These are phyloP conservation scores for Boletus vinaceobasis DNA, from an alignment of 768 basidiomycete genomes.

Conservation along the genomic window DNA sequence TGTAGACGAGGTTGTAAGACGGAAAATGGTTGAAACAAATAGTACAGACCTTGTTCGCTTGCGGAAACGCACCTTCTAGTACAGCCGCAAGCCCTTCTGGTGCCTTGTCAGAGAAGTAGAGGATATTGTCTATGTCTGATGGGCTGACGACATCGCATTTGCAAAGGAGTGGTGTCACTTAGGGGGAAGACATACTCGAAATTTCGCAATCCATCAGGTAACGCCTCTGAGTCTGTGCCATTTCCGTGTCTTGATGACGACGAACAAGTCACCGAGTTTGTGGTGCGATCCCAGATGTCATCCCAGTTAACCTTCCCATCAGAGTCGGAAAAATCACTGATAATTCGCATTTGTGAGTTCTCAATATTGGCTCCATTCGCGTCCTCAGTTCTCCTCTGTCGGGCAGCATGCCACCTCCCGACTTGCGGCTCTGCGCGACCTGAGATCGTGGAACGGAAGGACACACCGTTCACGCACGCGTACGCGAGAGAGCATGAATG, in stretches of 20 bases:
- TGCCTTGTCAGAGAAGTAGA: constrained; percentile 57
- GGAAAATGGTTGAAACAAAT: background rate
- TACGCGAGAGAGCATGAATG: constrained; percentile 61
- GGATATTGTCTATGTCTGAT: constrained; percentile 25
- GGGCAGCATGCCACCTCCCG: constrained; percentile 67
- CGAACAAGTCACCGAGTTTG: background rate
- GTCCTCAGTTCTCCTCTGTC: constrained; percentile 22
- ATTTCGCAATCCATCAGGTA: constrained; percentile 40
- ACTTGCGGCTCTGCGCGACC: constrained; percentile 60
- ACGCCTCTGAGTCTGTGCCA: background rate
- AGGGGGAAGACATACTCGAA: constrained; percentile 23
- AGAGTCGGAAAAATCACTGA: constrained; percentile 1
- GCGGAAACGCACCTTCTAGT: constrained; percentile 38
- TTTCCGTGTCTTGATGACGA: constrained; percentile 1
- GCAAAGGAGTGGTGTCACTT: background rate
- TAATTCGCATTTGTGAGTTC: background rate
- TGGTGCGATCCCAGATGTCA: constrained; percentile 43
- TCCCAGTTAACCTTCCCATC: constrained; percentile 44
- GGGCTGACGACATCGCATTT: constrained; percentile 14
- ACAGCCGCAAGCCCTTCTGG: constrained; percentile 53
- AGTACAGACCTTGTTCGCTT: constrained; percentile 47
- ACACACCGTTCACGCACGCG: constrained; percentile 37
- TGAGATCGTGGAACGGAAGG: constrained; percentile 63
- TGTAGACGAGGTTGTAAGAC: background rate
- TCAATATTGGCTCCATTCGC: background rate